Base-by-base conservation (phyloP, 768 basidiomycete species). In the Suillus subluteus region DNA sequence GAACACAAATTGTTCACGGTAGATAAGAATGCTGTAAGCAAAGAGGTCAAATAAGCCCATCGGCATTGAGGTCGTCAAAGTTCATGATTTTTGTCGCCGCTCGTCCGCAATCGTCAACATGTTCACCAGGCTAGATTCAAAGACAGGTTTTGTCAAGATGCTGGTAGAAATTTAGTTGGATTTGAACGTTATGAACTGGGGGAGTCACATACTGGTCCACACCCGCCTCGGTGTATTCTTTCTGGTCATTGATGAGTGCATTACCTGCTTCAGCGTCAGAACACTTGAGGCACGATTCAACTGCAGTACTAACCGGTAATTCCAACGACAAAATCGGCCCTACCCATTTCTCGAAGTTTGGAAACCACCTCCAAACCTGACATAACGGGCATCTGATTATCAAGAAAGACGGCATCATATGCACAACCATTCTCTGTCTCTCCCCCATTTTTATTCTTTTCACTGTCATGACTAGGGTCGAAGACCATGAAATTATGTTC, bases 341-440 rank as follows among this genome's bases (percentile, higher is more conserved):
- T 82, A 9, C 88, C 89, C 73, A 88, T 74, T 66, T 84, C 82
- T 66, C 94, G 81, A 46, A 96, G 79, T 74, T 85, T 88, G 64
- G 83, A 75, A 13, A 94, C 87, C 23, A 86, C 84, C 66, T 88
- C 86, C 55, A 93, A 73, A 18, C 95, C 95, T 67, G 89, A 89
- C 82, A 93, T 82, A 23, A 92, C 80, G 11, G 90, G 91, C 91
- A 95, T 95, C 77, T 94, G 92, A 75, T 96, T 95, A 68, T 87
- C 83, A 69, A 89, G 74, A 74, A 88, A 87, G 30, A 85, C 78
- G 12, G 84, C 77, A 62, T 85, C 85, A 63, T 78, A 84, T 41
- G 68, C 61, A 50, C n/a, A 32, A 5, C 66, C 38, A 38, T 65
- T 11, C 16, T 56, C 68, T 23, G 0, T 58, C 11, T 35, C 26